Percentiles rank a stretch among this genome's conserved stretches.
Conservation (phyloP, 1,284 basidiomycete genomes). For the Papiliotrema laurentii region DNA sequence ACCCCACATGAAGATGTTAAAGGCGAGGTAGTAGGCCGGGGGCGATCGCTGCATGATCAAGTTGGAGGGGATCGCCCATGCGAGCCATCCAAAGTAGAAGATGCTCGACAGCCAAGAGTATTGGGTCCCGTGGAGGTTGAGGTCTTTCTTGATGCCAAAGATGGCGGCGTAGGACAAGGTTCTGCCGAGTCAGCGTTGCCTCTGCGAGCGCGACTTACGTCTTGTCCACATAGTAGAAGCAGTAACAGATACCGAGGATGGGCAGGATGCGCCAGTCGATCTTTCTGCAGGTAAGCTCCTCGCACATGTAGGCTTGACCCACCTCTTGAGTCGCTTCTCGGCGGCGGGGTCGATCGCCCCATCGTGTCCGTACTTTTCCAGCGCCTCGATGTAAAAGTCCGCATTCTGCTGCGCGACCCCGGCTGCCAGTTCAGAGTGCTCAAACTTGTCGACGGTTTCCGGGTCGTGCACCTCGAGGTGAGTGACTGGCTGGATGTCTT, state of each 20-base stretch:
- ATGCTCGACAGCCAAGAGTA: constrained; percentile 43
- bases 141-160: constrained; percentile 43
- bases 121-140: constrained; percentile 33
- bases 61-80: constrained; percentile 53
- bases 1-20: constrained; percentile 53
- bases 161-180: constrained; percentile 45
- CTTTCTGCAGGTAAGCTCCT: constrained; percentile 14
- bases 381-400: constrained; percentile 40
- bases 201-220: background rate
- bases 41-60: constrained; percentile 52
- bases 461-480: background rate
- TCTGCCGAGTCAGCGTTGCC: constrained; percentile 33
- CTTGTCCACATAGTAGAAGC: constrained; percentile 25
- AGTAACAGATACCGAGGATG: constrained; percentile 38
- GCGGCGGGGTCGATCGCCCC: constrained; percentile 32
- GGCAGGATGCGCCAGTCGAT: constrained; percentile 38
- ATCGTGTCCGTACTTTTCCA: constrained; percentile 36
- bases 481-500: background rate
- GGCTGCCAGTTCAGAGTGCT: background rate
- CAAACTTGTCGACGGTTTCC: background rate
- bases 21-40: constrained; percentile 50
- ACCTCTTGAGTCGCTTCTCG: constrained; percentile 39
- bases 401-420: constrained; percentile 13
- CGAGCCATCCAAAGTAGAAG: constrained; percentile 50
- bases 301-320: background rate